Conservation (phyloP, 805 yeast genomes). For the Wickerhamiella australiensis region DNA sequence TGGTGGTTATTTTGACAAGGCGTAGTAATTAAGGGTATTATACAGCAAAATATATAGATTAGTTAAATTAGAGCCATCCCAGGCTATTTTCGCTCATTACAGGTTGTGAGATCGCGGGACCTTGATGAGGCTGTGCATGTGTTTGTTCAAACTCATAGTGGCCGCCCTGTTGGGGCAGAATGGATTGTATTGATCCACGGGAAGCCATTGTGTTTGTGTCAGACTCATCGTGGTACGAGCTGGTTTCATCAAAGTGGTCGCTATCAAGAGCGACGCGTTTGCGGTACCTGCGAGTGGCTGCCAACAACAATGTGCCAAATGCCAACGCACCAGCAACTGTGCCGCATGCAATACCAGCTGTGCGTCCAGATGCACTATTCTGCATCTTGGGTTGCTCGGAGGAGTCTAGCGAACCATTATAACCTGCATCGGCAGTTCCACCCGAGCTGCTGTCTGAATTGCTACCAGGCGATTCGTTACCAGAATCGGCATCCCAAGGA, state of each 20-base stretch:
- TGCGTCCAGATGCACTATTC: slow-evolving; percentile 29
- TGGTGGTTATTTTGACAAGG: too few relatives aligned
- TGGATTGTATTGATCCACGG: slow-evolving; percentile 2
- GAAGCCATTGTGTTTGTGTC: slow-evolving; percentile 9
- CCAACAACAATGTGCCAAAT: slow-evolving; percentile 48
- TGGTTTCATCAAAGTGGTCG: slow-evolving; percentile 3
- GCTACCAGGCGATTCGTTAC: slow-evolving; percentile 12
- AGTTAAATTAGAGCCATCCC: slow-evolving; percentile 14
- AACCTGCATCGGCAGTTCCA: slow-evolving; percentile 25
- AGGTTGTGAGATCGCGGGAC: slow-evolving; percentile 16
- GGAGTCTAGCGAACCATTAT: slow-evolving; percentile 28
- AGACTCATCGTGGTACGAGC: slow-evolving; percentile 13
- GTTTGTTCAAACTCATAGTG: not conserved
- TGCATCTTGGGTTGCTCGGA: slow-evolving; percentile 26
- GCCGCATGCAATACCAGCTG: slow-evolving; percentile 75
- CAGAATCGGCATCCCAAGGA: slow-evolving; percentile 5
- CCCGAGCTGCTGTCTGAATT: slow-evolving; percentile 13
- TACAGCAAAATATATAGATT: slow-evolving; percentile 6
- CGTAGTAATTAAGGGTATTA: not conserved
- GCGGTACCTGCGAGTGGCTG: slow-evolving; percentile 12
- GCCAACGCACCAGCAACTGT: slow-evolving; percentile 63
- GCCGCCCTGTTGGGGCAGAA: slow-evolving; percentile 10
- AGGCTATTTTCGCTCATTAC: slow-evolving; percentile 17
- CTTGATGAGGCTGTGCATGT: slow-evolving; percentile 3
- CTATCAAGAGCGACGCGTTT: slow-evolving; percentile 8